Conservation (phyloP, 1,284 basidiomycete species). For the Malassezia sympodialis region DNA sequence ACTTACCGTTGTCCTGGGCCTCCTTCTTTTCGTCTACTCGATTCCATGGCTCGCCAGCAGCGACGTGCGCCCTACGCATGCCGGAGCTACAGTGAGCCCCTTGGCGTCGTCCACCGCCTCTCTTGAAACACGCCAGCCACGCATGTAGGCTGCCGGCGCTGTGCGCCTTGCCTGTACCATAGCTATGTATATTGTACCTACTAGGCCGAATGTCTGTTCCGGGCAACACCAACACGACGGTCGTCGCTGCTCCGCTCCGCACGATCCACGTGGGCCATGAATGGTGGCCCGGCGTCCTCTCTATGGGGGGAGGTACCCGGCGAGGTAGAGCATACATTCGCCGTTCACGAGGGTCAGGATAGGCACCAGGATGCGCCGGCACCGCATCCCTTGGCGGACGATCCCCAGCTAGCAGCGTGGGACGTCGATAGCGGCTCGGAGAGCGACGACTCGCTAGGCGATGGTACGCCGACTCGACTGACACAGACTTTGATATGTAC, state of each 20-base stretch:
- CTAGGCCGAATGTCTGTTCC: not conserved
- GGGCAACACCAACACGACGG: slow-evolving; percentile 13
- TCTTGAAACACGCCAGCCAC: not conserved
- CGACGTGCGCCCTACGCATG: not conserved
- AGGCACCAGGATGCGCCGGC: not conserved
- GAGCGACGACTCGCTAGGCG: slow-evolving; percentile 6
- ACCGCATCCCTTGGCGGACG: not conserved
- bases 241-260: not conserved
- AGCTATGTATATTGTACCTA: slow-evolving; percentile 1
- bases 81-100: not conserved
- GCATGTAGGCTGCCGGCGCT: not conserved
- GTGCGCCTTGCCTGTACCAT: not conserved
- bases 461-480: not conserved
- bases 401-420: slow-evolving; percentile 2
- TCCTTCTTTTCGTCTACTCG: not conserved
- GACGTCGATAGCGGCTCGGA: not conserved
- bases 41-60: slow-evolving; percentile 13
- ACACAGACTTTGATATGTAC: slow-evolving; percentile 16
- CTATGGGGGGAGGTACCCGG: not conserved
- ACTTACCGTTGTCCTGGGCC: not conserved
- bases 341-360: not conserved
- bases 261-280: not conserved
- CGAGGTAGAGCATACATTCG: not conserved
- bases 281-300: not conserved
- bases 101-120: not conserved